Base-by-base conservation (phyloP, 2,329 filamentous ascomycete genomes). In the Camillea tinctor region DNA sequence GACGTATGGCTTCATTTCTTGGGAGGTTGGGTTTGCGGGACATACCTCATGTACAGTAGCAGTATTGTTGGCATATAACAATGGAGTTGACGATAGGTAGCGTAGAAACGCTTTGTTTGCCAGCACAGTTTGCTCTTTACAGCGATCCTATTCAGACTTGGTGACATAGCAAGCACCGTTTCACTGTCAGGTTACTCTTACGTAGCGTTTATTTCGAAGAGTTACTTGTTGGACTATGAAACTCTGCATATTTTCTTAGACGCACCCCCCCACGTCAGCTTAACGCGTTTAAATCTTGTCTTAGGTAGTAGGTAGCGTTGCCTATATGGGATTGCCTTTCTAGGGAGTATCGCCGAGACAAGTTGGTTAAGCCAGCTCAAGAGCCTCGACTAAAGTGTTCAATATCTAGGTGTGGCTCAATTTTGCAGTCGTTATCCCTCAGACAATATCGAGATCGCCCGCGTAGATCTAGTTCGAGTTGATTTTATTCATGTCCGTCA, bases 271-370 rank as follows among this genome's bases (percentile, higher is more conserved):
- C 60, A 54, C 63, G 60, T 56, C 61, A 58, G 52, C 48, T n/a
- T 51, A 60, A 59, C 17, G 17, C 44, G 58, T 24, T n/a, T 22
- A 20, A 59, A 55, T 11, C 52, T 53, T 69, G 64, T 69, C 63
- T 66, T 55, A 60, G 49, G 49, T 55, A 21, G 8, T 55, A 60
- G 49, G 49, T 55, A 21, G 8, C 44, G 57, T 54, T 22, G 57
- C 53, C 50, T 59, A 50, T 23, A 51, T 52, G 56, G n/a, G 52
- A 30, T 20, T 55, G 55, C 44, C 54, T 52, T 52, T 59, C 59
- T 55, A 17, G 51, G 55, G 50, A 64, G 63, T 65, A 64, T 62
- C 62, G 58, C 66, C 63, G 66, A 70, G 67, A 69, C 66, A 68
- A n/a, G 7, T 26, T 30, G 63, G 63, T 53, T 54, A 50, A 48